phyloP scores from a whole-genome alignment of 2,329 filamentous ascomycete genomes.

The Talaromyces albobiverticillius region DNA sequence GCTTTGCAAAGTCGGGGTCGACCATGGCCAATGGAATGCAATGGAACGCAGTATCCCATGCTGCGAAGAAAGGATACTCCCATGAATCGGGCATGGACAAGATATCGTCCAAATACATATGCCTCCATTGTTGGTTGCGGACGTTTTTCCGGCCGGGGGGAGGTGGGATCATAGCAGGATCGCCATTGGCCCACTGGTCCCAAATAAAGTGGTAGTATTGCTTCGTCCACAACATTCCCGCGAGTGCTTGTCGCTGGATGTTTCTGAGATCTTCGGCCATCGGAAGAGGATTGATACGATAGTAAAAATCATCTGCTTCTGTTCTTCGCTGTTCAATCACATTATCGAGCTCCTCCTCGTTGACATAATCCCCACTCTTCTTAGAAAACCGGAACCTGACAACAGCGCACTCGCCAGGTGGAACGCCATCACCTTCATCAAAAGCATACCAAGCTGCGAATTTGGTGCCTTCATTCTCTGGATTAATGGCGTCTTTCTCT shows the following conservation, averaged over 20 bases:
- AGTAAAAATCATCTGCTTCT: slow-evolving; percentile 97
- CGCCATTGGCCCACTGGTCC: slow-evolving; percentile 97
- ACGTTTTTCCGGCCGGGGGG: slow-evolving; percentile 75
- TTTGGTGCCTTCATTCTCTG: slow-evolving; percentile 77
- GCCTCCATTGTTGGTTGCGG: slow-evolving; percentile 87
- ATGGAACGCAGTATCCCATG: slow-evolving; percentile 96
- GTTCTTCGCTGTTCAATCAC: slow-evolving; percentile 78
- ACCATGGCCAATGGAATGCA: slow-evolving; percentile 96
- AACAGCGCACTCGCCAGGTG: slow-evolving; percentile 88
- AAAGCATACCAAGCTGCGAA: slow-evolving; percentile 89
- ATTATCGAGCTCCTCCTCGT: slow-evolving; percentile 90
- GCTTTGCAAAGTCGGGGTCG: slow-evolving; percentile 96
- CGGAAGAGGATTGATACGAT: slow-evolving; percentile 83
- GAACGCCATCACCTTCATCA: slow-evolving; percentile 82
- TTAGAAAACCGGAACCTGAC: slow-evolving; percentile 86
- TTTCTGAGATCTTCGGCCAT: slow-evolving; percentile 93
- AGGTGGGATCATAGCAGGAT: slow-evolving; percentile 82
- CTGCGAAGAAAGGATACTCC: slow-evolving; percentile 98
- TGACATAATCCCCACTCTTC: slow-evolving; percentile 72
- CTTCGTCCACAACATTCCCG: slow-evolving; percentile 98
- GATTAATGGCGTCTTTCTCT: slow-evolving; percentile 79
- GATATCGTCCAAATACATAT: slow-evolving; percentile 92
- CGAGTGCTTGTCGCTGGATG: slow-evolving; percentile 90
- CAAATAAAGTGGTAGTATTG: slow-evolving; percentile 96
- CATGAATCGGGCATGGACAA: slow-evolving; percentile 97